These are phyloP conservation scores for Acanthamoeba lenticulata DNA, from an alignment of 208 protist species.

Conservation along the genomic window DNA sequence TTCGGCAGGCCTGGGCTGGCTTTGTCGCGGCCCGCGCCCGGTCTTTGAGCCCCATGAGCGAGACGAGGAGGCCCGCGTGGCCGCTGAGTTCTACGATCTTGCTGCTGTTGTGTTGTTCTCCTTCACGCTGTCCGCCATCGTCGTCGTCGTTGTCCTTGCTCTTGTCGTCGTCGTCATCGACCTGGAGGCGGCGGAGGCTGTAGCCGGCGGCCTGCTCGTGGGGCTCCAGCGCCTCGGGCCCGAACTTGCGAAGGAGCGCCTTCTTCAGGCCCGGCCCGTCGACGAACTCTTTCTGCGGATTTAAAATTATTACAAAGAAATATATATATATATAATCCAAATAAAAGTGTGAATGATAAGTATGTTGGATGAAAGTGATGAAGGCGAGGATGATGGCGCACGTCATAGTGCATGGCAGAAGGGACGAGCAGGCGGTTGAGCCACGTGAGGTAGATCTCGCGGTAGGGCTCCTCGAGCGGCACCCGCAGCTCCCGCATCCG, in stretches of 20 bases:
- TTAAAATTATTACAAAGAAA: no score
- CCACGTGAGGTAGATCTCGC: not conserved
- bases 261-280: not conserved
- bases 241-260: not conserved
- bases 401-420: not conserved
- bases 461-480: conserved; percentile 40
- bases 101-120: no score
- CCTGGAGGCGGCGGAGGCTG: not conserved
- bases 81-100: no score
- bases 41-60: no score
- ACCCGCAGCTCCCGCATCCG: conserved; percentile 6
- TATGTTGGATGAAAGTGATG: not conserved
- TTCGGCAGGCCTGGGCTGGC: not conserved
- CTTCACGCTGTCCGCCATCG: not conserved
- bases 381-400: not conserved
- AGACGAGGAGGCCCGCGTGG: no score
- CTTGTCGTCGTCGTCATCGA: not conserved
- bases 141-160: not conserved
- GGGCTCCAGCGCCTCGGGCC: not conserved
- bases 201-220: not conserved
- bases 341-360: no score
- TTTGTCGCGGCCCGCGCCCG: no score
- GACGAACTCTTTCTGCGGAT: not conserved
- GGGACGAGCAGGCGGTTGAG: not conserved
- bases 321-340: no score